Evolutionary conservation across 2,329 filamentous ascomycete species (phyloP).

Genomic region (Aspergillus floridensis): DNA sequence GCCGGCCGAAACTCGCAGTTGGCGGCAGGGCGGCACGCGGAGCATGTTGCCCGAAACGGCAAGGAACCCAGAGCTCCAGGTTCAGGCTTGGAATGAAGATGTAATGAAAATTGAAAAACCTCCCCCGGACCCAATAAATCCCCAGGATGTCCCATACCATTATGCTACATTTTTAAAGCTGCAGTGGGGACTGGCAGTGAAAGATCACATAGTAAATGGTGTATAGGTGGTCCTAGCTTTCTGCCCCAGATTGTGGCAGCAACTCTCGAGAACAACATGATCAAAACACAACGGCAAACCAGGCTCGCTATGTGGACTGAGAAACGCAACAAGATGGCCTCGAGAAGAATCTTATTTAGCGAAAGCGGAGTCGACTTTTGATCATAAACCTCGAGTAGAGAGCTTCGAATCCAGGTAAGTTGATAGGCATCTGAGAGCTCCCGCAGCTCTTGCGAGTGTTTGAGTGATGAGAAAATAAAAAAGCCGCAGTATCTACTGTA

Average conservation of each 20-base stretch:
- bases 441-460: too few relatives aligned
- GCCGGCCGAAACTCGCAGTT: not conserved
- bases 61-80: not conserved
- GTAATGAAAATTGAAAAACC: not conserved
- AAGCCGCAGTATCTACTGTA: too few relatives aligned
- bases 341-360: too few relatives aligned
- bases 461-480: too few relatives aligned
- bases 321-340: too few relatives aligned
- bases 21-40: not conserved
- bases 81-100: not conserved
- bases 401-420: too few relatives aligned
- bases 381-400: too few relatives aligned
- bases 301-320: too few relatives aligned
- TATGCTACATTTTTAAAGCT: not conserved
- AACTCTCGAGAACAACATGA: not conserved
- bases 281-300: not conserved
- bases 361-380: too few relatives aligned
- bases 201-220: not conserved
- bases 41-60: conserved; percentile 1
- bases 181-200: not conserved
- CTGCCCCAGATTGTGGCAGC: not conserved
- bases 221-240: not conserved
- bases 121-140: not conserved
- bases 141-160: not conserved
- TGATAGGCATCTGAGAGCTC: too few relatives aligned